Base-by-base conservation (phyloP, 2,329 filamentous ascomycete genomes). In the Colletotrichum scovillei region DNA sequence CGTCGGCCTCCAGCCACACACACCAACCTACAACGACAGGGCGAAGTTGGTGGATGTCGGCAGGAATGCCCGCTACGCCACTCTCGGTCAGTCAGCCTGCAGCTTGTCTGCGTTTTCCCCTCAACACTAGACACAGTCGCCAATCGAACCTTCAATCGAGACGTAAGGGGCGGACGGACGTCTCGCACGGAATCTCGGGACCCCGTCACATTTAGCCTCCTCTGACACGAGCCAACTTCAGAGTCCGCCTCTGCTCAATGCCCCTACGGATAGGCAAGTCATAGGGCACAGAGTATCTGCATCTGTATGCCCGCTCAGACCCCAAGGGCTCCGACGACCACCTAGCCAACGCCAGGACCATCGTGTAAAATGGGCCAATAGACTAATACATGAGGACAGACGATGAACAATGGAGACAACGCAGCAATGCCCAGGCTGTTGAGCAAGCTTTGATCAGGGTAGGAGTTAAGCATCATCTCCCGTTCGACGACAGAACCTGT, bases 1-100 rank as follows among this genome's bases (percentile, higher is more conserved):
- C 56, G 57, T 58, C 55, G 32, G 60, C 32, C 67, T 73, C 52
- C 67, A 73, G 71, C 71, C 67, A 66, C 67, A 62, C 24, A 66
- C 67, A 57, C n/a, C 62, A 70, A 62, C 14, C 46, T 57, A 73
- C 71, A 35, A 64, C 42, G 46, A 65, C 60, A 32, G 56, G 60
- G 60, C 65, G 32, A 59, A 24, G 22, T 19, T 4, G 38, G 30
- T 67, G 35, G 9, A 42, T 8, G 46, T 7, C 9, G 46, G 63
- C 56, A 56, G 55, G 56, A 46, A 46, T 63, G 28, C 59, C 42
- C 42, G 42, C 42, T 19, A 49, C 42, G 19, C 42, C 42, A 49
- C 42, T 49, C 42, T 49, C 42, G 19, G 42, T 49, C 42, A 49
- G 42, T 49, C 19, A 22, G 42, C 42, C 26, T 28, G n/a, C 11